phyloP scores from a whole-genome alignment of 2,329 filamentous ascomycete species.

The Chaetomiaceae sp. region DNA sequence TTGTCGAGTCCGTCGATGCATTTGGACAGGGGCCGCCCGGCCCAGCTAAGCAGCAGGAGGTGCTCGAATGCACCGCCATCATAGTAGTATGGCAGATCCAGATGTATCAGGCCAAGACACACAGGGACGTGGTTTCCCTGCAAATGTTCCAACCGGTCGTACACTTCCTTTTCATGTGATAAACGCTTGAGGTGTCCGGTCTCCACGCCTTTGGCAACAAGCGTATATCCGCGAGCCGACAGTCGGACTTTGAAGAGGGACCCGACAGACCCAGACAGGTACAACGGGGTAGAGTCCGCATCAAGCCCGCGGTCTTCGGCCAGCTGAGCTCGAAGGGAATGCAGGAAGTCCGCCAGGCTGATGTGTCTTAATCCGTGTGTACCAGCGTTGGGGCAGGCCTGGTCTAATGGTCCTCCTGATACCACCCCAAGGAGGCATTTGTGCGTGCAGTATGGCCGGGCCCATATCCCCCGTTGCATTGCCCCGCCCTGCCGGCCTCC shows the following conservation, averaged over 20 bases:
- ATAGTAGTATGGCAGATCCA: slow-evolving; percentile 29
- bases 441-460: slow-evolving; percentile 27
- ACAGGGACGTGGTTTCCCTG: slow-evolving; percentile 32
- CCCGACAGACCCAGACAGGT: slow-evolving; percentile 26
- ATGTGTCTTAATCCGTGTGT: slow-evolving; percentile 26
- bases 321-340: slow-evolving; percentile 26
- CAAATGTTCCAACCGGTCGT: slow-evolving; percentile 26
- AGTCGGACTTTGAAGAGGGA: slow-evolving; percentile 35
- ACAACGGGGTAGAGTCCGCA: slow-evolving; percentile 27
- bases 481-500: slow-evolving; percentile 4
- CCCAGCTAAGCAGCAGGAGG: slow-evolving; percentile 33
- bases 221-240: slow-evolving; percentile 31
- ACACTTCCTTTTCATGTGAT: slow-evolving; percentile 29
- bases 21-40: slow-evolving; percentile 23
- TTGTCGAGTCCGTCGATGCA: slow-evolving; percentile 13
- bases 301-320: slow-evolving; percentile 27
- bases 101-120: slow-evolving; percentile 29
- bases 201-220: slow-evolving; percentile 36
- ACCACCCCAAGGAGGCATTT: slow-evolving; percentile 26
- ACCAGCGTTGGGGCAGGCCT: slow-evolving; percentile 25
- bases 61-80: slow-evolving; percentile 26
- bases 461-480: slow-evolving; percentile 18
- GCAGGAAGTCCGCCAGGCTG: slow-evolving; percentile 23
- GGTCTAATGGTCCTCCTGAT: slow-evolving; percentile 23
- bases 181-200: slow-evolving; percentile 18